phyloP scores from a whole-genome alignment of 2,329 filamentous ascomycete genomes.

The Colletotrichum karsti region DNA sequence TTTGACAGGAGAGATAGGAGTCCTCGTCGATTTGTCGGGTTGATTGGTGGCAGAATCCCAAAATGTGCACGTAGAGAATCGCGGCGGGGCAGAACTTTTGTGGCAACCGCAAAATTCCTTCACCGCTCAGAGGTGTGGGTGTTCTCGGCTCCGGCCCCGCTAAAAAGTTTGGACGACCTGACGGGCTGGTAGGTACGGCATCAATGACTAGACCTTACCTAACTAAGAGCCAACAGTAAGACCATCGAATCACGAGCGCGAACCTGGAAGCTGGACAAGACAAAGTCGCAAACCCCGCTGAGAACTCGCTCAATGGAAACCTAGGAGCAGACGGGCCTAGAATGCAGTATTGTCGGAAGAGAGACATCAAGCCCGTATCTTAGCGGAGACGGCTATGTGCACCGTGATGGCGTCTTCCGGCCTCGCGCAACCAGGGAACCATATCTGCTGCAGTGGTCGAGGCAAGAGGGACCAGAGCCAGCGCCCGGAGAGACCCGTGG shows the following conservation, averaged over 20 bases:
- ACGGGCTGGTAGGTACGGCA: neutral
- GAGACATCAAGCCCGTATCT: too few species aligned
- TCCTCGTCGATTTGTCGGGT: neutral
- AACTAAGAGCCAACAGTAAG: too few species aligned
- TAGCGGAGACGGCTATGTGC: too few species aligned
- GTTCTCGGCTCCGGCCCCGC: neutral
- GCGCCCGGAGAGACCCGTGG: neutral
- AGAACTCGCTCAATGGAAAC: neutral
- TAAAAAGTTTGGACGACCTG: conserved; percentile 2
- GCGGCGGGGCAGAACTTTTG: conserved; percentile 12
- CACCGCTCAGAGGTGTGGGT: conserved; percentile 1
- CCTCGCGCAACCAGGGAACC: too few species aligned
- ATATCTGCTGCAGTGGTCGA: neutral
- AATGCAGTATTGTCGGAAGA: too few species aligned
- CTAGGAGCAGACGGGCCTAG: too few species aligned
- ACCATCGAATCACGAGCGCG: too few species aligned
- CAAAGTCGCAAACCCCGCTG: neutral
- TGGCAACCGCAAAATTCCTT: conserved; percentile 12
- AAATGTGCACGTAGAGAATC: neutral
- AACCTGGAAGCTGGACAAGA: neutral
- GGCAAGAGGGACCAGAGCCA: neutral
- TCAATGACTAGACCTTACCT: too few species aligned
- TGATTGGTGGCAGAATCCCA: conserved; percentile 7
- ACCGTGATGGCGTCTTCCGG: too few species aligned
- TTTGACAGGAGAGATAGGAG: neutral